Base-by-base conservation (phyloP, 805 yeast species). In the Lachancea sp. region DNA sequence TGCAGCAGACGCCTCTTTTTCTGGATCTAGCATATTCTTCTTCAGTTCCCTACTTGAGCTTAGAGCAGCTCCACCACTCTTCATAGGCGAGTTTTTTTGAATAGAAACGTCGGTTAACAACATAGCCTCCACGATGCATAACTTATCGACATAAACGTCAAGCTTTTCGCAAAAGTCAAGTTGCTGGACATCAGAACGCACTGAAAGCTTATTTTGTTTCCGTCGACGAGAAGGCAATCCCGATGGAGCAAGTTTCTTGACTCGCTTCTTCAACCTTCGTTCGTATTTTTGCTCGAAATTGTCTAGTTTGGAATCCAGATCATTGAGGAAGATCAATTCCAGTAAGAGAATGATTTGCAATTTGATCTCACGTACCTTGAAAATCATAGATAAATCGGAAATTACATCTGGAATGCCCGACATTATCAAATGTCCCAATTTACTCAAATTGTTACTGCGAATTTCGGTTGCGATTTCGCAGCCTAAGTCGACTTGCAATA, bases 291-390 rank as follows among this genome's bases (percentile, higher is more conserved):
- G 33, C 44, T 62, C 53, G 69, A 61, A 54, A 63, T 70, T 16
- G 50, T 61, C 20, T 48, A 56, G 56, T 65, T 74, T 49, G 1
- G 38, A 18, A 43, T 71, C 72, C 7, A 69, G 48, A 4, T 57
- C 59, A 46, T 66, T 56, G 10, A 63, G 39, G 18, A 58, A 50
- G 2, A 78, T 57, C 3, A 76, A 45, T 50, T 79, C 84, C 34
- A 79, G 51, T 2, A 75, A 49, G 0, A 77, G 48, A 2, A 79
- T 51, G 0, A 77, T 63, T 53, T 79, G 84, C 27, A 79, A 55
- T 49, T 78, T 81, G 1, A 80, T 74, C 50, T 79, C 84, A 30
- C 82, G 62, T 2, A 74, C 65, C 49, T 78, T 79, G 47, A 78
- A 62, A 32, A 71, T 68, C 32, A 65, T 57, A 2, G 67, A 54